Evolutionary conservation across 371 early-diverging fungal genomes (phyloP).

Genomic region (Funneliformis caledonium): DNA sequence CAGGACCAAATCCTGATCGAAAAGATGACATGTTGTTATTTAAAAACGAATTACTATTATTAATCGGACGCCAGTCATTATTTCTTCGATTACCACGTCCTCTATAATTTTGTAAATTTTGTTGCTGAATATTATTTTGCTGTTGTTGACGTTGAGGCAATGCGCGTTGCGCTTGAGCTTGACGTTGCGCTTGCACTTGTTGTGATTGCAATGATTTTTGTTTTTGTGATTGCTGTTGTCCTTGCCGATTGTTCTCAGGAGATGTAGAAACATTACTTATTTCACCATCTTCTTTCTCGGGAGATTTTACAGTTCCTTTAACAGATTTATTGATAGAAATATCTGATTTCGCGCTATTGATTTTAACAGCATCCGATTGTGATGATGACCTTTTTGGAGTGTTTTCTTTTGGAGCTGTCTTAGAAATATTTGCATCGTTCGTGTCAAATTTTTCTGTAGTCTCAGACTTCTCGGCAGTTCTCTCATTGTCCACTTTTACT

Average conservation of each 20-base stretch:
- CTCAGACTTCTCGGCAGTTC: background rate
- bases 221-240: background rate
- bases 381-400: background rate
- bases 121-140: slow-evolving; percentile 4
- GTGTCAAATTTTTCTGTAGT: background rate
- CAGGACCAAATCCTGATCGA: slow-evolving; percentile 30
- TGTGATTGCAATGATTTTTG: background rate
- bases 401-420: background rate
- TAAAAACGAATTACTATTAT: slow-evolving; percentile 1
- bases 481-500: background rate
- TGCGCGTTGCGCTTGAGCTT: slow-evolving; percentile 7
- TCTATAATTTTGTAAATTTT: slow-evolving; percentile 2
- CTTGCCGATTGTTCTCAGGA: background rate
- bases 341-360: background rate
- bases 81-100: slow-evolving; percentile 24
- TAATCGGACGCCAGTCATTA: slow-evolving; percentile 11
- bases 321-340: background rate
- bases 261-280: background rate
- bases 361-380: background rate
- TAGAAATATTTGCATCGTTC: slow-evolving; percentile 6
- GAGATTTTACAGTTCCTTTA: slow-evolving; percentile 1
- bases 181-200: background rate
- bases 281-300: slow-evolving; percentile 26
- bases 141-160: background rate
- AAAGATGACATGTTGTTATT: slow-evolving; percentile 5